phyloP scores from a whole-genome alignment of 2,329 filamentous ascomycete species.

The Simplicillium sp. region DNA sequence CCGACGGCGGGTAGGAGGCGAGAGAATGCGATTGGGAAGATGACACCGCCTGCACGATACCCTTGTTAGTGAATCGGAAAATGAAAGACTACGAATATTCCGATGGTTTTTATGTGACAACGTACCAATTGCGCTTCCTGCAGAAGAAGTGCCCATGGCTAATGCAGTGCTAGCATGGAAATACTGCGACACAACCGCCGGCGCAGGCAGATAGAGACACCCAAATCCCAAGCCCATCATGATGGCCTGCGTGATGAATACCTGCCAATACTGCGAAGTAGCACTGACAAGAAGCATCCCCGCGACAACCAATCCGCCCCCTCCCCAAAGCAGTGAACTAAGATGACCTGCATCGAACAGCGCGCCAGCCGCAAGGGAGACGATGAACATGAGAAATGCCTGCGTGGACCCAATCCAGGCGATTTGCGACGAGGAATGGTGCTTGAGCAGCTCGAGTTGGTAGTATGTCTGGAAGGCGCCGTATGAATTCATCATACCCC shows the following conservation, averaged over 20 bases:
- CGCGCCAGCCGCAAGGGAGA: slow-evolving; percentile 24
- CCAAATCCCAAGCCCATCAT: neutral
- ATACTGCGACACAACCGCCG: neutral
- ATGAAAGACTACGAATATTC: too few species aligned
- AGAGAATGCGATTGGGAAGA: slow-evolving; percentile 24
- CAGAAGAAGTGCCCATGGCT: neutral
- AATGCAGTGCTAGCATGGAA: neutral
- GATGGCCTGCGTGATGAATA: neutral
- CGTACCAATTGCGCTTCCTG: neutral
- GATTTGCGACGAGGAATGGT: slow-evolving; percentile 17
- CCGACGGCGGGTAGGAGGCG: slow-evolving; percentile 38
- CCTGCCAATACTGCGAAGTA: slow-evolving; percentile 19
- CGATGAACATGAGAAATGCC: slow-evolving; percentile 23
- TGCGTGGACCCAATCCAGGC: slow-evolving; percentile 25
- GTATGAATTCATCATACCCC: slow-evolving; percentile 4
- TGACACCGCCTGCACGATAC: slow-evolving; percentile 5
- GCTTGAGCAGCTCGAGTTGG: slow-evolving; percentile 18
- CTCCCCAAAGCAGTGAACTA: slow-evolving; percentile 22
- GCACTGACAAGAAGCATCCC: slow-evolving; percentile 29
- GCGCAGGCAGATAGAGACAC: neutral
- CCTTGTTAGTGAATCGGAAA: too few species aligned
- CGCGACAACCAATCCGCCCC: slow-evolving; percentile 24
- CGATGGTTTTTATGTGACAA: too few species aligned
- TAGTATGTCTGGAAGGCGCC: slow-evolving; percentile 50
- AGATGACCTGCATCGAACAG: slow-evolving; percentile 25